Base-by-base conservation (phyloP, 768 basidiomycete species). In the Asterophora parasitica region DNA sequence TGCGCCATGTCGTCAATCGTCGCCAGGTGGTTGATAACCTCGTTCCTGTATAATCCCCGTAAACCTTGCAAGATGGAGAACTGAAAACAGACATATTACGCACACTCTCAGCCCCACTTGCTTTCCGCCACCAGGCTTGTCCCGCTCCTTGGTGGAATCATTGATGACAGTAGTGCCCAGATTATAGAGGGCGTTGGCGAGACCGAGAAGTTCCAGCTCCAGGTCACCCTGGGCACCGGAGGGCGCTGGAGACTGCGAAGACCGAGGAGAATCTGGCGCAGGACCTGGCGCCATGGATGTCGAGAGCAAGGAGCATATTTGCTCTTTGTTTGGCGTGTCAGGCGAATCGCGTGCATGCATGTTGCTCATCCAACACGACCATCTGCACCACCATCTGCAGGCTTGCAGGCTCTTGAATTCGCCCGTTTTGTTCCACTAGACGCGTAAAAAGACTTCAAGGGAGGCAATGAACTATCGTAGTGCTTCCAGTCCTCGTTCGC, bases 141-240 rank as follows among this genome's bases (percentile, higher is more conserved):
- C 85, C 42, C 81, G 77, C 56, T 88, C 88, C 65, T 87, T 89
- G 11, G 85, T 86, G 3, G 85, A 81, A 62, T 91, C 88, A 39
- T 84, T 86, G 58, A 90, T 82, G 16, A 89, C 87, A 0, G 88
- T 89, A 4, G 87, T 88, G 17, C 87, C 88, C 6, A 91, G 70
- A 55, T 89, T 88, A 59, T 90, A 90, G 19, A 91, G 65, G 2
- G 83, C 81, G 45, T 85, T 85, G 11, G 85, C 86, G 12, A 91
- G 80, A 0, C 83, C 87, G 19, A 88, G 68, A 2, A 91, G 62
- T 62, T 91, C 88, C 15, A 84, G 66, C 59, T 90, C 88, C 13
- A 89, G 62, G 56, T 89, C 86, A 7, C 88, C 88, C 55, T 88
- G 85, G 1, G 67, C 27, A 0, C 88, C 86, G 1, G 72, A 58